Conservation (phyloP, 257 asterid genomes). For the Gardenia jasminoides region DNA sequence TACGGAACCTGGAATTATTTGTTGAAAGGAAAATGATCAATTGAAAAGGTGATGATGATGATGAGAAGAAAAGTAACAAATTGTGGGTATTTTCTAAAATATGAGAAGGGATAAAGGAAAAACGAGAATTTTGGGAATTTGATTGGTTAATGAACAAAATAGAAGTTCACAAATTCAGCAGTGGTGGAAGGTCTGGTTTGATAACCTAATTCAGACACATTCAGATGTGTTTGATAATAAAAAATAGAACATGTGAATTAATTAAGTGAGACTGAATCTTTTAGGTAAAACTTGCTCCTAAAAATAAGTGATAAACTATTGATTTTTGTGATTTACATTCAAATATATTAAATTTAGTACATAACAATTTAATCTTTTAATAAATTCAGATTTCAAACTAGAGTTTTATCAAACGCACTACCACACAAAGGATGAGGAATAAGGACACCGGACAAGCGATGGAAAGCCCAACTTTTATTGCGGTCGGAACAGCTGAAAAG, state of each 20-base stretch:
- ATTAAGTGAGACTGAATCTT: too few species aligned
- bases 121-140: background rate
- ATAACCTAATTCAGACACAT: too few species aligned
- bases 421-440: background rate
- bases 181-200: constrained; percentile 13
- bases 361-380: too few species aligned
- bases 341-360: too few species aligned
- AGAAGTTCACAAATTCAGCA: background rate
- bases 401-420: too few species aligned
- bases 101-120: too few species aligned
- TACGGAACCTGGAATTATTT: background rate
- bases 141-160: constrained; percentile 9
- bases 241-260: too few species aligned
- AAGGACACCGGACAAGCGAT: constrained; percentile 4
- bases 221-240: too few species aligned
- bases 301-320: too few species aligned
- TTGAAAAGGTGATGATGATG: background rate
- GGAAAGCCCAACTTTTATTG: constrained; percentile 9
- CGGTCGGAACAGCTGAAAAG: constrained; percentile 2
- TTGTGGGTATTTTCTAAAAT: background rate
- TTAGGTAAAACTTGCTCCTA: too few species aligned
- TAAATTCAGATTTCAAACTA: too few species aligned
- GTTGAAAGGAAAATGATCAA: background rate
- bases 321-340: too few species aligned
- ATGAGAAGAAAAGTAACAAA: background rate